Base-by-base conservation (phyloP, 148 eudicot species). In the Rhododendron vialii region DNA sequence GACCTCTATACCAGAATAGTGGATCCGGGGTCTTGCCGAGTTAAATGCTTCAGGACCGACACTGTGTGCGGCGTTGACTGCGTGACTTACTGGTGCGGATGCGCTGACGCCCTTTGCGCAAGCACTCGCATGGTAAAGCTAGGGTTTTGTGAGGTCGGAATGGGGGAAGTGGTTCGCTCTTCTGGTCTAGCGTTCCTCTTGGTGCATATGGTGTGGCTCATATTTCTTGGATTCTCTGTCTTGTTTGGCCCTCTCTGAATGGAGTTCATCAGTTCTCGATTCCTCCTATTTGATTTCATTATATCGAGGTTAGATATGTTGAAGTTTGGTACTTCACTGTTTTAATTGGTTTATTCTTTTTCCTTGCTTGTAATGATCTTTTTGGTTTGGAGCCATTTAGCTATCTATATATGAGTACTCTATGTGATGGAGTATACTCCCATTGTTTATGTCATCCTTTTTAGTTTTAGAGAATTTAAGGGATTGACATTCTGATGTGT, bases 181-280 rank as follows among this genome's bases (percentile, higher is more conserved):
- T 43, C 51, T 48, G 51, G 51, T 35, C 96, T 94, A 87, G 98
- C 98, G 0, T 76, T 95, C 48, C 84, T 95, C 26, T 85, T 95
- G 88, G 93, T 95, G 38, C 98, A 93, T 83, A 91, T 94, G 74
- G 88, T 95, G 36, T 95, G 96, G 96, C 89, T 94, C 1, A 89
- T 93, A 63, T 89, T 93, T 67, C 89, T 95, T 24, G 98, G 98
- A 5, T 89, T 95, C 74, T 90, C 95, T 57, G 93, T 93, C 14
- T 90, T 95, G 67, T 95, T 93, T 59, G 98, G 95, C 24, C 88
- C 94, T 73, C 91, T 95, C 38, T 94, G 89, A 94, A 2, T 83
- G 7, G 20, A 26, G 4, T 41, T 18, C 77, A 24, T 73, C 43
- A 12, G 18, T 13, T 73, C 38, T 30, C 17, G 36, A 11, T 33